These are phyloP conservation scores for Xylariaceae sp. DNA, from an alignment of 2,329 filamentous ascomycete species.

Conservation along the genomic window DNA sequence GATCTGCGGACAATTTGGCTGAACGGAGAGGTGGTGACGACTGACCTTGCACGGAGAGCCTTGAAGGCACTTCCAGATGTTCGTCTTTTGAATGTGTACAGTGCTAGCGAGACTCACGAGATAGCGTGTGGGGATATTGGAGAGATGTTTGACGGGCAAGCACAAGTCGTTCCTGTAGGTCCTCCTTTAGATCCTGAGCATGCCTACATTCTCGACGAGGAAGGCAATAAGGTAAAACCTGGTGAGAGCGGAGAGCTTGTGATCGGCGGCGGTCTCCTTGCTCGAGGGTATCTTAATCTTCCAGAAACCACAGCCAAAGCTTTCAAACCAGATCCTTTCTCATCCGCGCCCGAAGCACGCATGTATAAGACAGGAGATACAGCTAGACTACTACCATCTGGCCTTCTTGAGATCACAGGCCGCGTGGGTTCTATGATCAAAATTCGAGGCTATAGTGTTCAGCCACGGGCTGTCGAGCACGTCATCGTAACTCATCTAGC, in stretches of 20 bases:
- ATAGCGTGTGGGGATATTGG: constrained; percentile 73
- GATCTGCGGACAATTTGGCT: constrained; percentile 70
- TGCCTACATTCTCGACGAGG: constrained; percentile 69
- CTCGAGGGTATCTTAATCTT: constrained; percentile 74
- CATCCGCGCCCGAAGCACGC: constrained; percentile 53
- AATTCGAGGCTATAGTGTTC: constrained; percentile 72
- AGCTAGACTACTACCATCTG: constrained; percentile 62
- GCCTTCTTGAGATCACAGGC: constrained; percentile 70
- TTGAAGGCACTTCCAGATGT: constrained; percentile 64
- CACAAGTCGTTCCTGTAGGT: constrained; percentile 69
- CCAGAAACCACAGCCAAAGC: constrained; percentile 72
- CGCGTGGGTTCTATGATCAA: constrained; percentile 79
- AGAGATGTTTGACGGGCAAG: constrained; percentile 60
- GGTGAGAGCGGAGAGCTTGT: constrained; percentile 70
- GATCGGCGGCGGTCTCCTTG: constrained; percentile 69
- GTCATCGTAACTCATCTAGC: constrained; percentile 66
- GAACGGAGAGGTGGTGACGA: constrained; percentile 79
- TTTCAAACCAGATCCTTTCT: constrained; percentile 65
- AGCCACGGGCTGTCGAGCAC: constrained; percentile 72
- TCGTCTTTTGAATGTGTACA: constrained; percentile 75
- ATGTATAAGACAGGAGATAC: constrained; percentile 75
- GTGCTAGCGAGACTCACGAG: constrained; percentile 78
- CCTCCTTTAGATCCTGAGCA: constrained; percentile 63
- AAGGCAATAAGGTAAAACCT: constrained; percentile 57
- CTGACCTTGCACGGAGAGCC: constrained; percentile 67